Evolutionary conservation across 2,329 filamentous ascomycete species (phyloP).

Genomic region (Curvularia eragrostidis): DNA sequence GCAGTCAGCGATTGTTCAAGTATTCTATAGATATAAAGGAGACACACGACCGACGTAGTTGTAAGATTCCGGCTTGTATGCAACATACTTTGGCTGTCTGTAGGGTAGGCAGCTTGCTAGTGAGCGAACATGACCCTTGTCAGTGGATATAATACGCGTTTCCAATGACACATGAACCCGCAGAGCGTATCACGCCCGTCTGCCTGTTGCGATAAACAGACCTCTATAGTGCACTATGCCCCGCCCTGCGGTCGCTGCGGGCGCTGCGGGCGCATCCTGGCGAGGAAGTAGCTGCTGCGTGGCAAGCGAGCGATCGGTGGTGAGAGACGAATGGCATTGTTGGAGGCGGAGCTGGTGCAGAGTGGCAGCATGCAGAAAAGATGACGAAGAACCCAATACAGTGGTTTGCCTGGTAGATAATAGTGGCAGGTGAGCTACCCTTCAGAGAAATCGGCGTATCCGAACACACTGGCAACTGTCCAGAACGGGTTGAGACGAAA

Average conservation of each 20-base stretch:
- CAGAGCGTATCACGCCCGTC: neutral
- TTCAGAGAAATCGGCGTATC: neutral
- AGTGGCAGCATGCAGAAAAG: neutral
- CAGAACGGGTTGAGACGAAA: neutral
- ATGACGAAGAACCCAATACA: neutral
- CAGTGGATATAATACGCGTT: neutral
- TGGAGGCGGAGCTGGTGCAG: neutral
- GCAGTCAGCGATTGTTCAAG: neutral
- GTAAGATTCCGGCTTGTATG: neutral
- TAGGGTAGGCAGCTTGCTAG: neutral
- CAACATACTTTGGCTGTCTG: no score
- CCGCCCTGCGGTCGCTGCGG: neutral
- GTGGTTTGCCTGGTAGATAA: neutral
- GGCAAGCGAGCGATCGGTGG: neutral
- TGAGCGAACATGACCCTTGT: neutral
- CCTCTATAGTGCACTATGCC: neutral
- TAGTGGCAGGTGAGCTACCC: neutral
- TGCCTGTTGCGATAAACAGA: neutral
- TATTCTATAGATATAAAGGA: neutral
- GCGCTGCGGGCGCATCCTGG: neutral
- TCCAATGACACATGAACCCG: neutral
- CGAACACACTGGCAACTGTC: neutral
- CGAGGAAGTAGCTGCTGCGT: neutral
- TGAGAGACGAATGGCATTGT: neutral
- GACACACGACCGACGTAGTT: neutral